Percentiles rank a stretch among this genome's conserved stretches.
Conservation (phyloP, 139 green algal genomes). For the Chlamydomonas incerta region DNA sequence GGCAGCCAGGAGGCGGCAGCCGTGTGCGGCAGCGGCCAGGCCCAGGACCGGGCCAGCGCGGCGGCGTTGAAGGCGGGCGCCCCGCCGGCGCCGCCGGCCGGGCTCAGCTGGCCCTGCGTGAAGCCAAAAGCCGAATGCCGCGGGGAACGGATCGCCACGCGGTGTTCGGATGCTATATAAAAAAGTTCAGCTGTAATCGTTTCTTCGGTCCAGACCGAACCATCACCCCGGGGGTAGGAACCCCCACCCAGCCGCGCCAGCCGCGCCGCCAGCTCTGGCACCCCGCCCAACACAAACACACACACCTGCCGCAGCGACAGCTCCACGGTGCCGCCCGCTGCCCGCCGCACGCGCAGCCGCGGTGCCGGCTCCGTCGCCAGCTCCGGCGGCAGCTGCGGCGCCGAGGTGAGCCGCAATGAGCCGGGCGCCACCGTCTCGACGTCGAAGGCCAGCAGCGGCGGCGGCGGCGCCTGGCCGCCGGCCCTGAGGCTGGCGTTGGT, state of each 20-base stretch:
- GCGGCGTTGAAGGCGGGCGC: not conserved
- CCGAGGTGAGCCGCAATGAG: constrained; percentile 14
- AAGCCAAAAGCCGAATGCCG: no score
- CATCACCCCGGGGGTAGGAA: no score
- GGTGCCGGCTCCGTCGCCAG: not conserved
- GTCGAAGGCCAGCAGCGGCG: constrained; percentile 45
- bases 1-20: constrained; percentile 43
- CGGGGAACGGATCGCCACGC: no score
- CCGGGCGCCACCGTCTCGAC: constrained; percentile 36
- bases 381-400: not conserved
- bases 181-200: no score
- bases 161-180: no score
- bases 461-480: no score
- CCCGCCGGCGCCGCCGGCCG: not conserved
- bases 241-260: not conserved
- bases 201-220: no score
- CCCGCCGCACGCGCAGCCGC: constrained; percentile 46
- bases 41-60: constrained; percentile 40
- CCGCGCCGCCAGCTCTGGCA: no score
- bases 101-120: constrained; percentile 13
- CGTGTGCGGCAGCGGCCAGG: constrained; percentile 55
- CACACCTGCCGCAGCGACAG: constrained; percentile 41
- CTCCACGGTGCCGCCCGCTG: constrained; percentile 37
- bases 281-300: no score
- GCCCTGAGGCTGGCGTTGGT: not conserved